Evolutionary conservation across 331 rosid genomes (phyloP), one percentile per base, ranked within the genome.

Genomic region (Cucumis variabilis): DNA sequence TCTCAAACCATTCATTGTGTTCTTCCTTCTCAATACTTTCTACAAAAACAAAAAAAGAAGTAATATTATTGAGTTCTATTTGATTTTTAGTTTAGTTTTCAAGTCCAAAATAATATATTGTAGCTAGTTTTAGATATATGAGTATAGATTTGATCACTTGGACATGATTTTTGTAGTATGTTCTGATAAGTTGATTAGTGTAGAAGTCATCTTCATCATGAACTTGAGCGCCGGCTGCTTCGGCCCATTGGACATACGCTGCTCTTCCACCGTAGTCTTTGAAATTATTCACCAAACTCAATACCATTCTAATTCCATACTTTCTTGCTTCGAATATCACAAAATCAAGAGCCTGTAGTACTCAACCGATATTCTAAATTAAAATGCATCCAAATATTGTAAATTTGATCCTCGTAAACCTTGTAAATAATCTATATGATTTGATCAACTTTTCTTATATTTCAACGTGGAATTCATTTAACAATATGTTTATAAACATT

Each of bases 231-330:
- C 98, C 98, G 66, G 90, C 93, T 87, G 82, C 93, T 90, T 92
- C 89, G 27, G 96, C 99, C 99, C 98, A 96, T 0, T 91, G 95
- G 37, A 94, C 96, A 7, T 97, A 97, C 82, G 93, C 98, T 62
- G 92, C 93, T 89, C 91, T 97, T 82, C 99, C 99, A 60, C 99
- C 99, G 0, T 88, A 91, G 80, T 89, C 79, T 24, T 90, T 92
- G 85, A 91, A 93, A 87, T 93, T 95, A 71, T 97, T 93, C 89
- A 94, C 98, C 88, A 97, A 92, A 94, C 98, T 94, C 92, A 97
- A 68, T 15, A 97, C 73, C 87, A 95, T 13, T 92, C 92, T 94
- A 14, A 95, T 92, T 89, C 98, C 98, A 87, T 91, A 70, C 74
- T 84, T 95, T 50, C 90, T 88, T 7, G 96, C 99, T 88, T 95